Conservation (phyloP, 495 filamentous ascomycete species). For the Aspergillus nanangensis region DNA sequence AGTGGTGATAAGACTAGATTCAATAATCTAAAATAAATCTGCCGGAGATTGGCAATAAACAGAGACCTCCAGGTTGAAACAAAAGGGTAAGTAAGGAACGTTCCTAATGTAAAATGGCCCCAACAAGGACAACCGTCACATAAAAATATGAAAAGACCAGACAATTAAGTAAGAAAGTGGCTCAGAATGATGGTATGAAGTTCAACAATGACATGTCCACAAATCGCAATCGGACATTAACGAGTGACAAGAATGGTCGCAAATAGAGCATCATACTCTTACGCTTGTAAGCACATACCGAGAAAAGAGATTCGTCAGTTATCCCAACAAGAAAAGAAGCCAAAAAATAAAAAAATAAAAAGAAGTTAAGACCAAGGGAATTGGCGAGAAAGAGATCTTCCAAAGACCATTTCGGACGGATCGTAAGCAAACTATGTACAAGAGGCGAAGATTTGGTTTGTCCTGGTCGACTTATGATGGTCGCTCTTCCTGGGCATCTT, state of each 20-base stretch:
- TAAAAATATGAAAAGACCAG: conserved; percentile 8
- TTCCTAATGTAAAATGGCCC: conserved; percentile 5
- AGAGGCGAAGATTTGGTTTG: conserved; percentile 15
- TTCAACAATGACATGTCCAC: conserved; percentile 10
- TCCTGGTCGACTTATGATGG: conserved; percentile 16
- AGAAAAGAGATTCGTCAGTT: conserved; percentile 43
- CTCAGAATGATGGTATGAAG: conserved; percentile 12
- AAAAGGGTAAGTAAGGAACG: conserved; percentile 1
- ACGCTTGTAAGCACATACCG: conserved; percentile 24
- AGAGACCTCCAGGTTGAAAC: not conserved
- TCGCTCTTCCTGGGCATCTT: conserved; percentile 19
- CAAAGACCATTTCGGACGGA: conserved; percentile 19
- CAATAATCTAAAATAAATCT: conserved; percentile 9
- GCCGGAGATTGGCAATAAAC: too few relatives aligned
- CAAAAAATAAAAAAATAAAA: conserved; percentile 18
- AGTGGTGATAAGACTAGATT: conserved; percentile 14
- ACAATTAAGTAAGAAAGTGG: conserved; percentile 8
- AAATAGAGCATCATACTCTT: conserved; percentile 32
- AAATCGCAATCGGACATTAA: conserved; percentile 32
- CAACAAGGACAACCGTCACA: conserved; percentile 5
- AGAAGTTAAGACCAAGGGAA: conserved; percentile 13
- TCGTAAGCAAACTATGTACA: conserved; percentile 24
- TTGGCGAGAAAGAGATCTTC: conserved; percentile 9
- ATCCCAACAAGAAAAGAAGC: conserved; percentile 22
- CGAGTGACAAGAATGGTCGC: conserved; percentile 31